Evolutionary conservation across 2,329 filamentous ascomycete species (phyloP).

Genomic region (Ceratocystis variospora): DNA sequence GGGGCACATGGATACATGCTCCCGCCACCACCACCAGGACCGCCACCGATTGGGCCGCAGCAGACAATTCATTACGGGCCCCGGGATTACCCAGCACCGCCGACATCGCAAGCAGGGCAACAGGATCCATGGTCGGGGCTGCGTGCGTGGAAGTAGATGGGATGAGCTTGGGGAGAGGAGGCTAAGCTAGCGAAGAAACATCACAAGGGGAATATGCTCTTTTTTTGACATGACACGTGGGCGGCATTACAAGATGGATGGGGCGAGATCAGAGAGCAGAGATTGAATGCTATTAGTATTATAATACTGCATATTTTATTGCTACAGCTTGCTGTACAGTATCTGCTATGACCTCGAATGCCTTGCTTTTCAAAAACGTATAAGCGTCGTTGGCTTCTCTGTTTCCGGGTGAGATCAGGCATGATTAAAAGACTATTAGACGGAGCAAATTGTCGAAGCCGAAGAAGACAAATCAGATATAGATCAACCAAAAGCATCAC

Average conservation of each 20-base stretch:
- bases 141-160: conserved; percentile 36
- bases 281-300: too few species aligned
- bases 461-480: too few species aligned
- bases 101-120: conserved; percentile 29
- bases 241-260: too few species aligned
- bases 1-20: conserved; percentile 47
- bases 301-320: too few species aligned
- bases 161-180: neutral
- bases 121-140: conserved; percentile 41
- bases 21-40: conserved; percentile 49
- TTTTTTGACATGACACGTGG: too few species aligned
- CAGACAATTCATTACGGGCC: conserved; percentile 45
- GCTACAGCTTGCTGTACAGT: too few species aligned
- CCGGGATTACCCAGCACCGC: conserved; percentile 24
- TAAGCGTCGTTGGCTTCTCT: too few species aligned
- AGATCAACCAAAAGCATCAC: neutral
- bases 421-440: neutral
- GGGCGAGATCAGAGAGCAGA: too few species aligned
- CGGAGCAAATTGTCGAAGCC: too few species aligned
- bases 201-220: neutral
- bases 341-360: too few species aligned
- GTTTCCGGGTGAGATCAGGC: neutral
- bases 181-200: neutral
- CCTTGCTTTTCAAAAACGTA: too few species aligned
- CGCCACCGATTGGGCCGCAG: conserved; percentile 47